These are phyloP conservation scores for Puccinia horiana DNA, from an alignment of 1,284 basidiomycete genomes.

Conservation along the genomic window DNA sequence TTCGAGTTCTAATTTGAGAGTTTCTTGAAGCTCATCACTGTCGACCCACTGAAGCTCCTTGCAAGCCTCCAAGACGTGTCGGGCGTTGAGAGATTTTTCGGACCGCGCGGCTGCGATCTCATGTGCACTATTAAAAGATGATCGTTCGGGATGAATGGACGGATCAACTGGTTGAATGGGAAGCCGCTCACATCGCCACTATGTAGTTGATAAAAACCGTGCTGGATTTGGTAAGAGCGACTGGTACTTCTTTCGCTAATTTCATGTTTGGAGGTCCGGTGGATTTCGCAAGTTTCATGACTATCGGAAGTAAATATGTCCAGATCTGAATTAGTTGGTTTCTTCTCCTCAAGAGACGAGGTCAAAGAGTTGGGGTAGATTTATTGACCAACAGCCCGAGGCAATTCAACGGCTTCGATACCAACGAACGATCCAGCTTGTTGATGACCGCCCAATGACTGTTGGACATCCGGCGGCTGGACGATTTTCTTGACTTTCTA, in stretches of 20 bases:
- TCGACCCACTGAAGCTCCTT: conserved; percentile 35
- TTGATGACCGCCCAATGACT: conserved; percentile 35
- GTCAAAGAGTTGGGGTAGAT: background rate
- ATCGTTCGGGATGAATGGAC: background rate
- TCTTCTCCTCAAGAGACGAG: background rate
- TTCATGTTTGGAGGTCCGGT: conserved; percentile 38
- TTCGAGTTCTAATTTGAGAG: conserved; percentile 28
- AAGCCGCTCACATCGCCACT: conserved; percentile 25
- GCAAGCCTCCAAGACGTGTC: conserved; percentile 43
- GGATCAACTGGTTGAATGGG: background rate
- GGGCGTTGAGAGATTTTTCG: conserved; percentile 37
- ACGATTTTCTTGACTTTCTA: conserved; percentile 45
- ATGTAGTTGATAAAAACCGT: conserved; percentile 45
- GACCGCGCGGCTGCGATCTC: conserved; percentile 28
- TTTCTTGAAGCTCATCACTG: conserved; percentile 23
- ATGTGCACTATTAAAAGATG: conserved; percentile 5
- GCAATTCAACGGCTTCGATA: conserved; percentile 39
- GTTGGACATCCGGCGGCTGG: conserved; percentile 43
- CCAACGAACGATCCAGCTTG: conserved; percentile 36
- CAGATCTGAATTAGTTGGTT: background rate
- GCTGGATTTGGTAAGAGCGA: conserved; percentile 30
- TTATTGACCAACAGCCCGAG: conserved; percentile 37
- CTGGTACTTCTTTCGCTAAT: conserved; percentile 37
- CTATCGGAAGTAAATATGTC: background rate
- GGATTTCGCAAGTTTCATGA: conserved; percentile 48